Conservation (phyloP, 345 rosid genomes). For the Melaleuca alternifolia region DNA sequence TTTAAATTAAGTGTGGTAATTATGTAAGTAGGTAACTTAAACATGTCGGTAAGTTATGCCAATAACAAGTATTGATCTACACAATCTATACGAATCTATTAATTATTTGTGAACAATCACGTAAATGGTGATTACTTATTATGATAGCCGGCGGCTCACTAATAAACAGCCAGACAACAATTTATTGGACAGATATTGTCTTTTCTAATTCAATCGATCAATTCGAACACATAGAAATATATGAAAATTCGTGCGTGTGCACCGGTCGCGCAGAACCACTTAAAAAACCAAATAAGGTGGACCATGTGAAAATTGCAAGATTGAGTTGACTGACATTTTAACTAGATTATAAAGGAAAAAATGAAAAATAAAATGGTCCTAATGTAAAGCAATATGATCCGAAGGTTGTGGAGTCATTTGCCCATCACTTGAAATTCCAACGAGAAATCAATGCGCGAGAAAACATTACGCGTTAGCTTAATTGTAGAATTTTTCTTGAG, state of each 20-base stretch:
- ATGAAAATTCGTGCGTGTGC: not conserved
- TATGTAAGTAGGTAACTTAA: not conserved
- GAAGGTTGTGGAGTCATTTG: not conserved
- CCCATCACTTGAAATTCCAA: not conserved
- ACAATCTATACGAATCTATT: too few relatives aligned
- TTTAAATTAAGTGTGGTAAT: not conserved
- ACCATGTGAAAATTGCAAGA: not conserved
- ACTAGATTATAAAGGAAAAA: too few relatives aligned
- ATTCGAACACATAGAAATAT: not conserved
- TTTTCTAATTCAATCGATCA: not conserved
- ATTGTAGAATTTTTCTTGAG: not conserved
- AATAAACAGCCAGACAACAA: not conserved
- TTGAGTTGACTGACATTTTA: not conserved
- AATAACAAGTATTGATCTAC: accelerated
- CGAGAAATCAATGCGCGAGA: not conserved
- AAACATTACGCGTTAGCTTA: not conserved
- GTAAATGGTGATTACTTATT: not conserved
- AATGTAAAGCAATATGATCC: not conserved
- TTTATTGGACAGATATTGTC: not conserved
- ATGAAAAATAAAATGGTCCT: not conserved
- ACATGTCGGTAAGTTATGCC: not conserved
- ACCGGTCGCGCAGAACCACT: not conserved
- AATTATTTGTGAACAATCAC: not conserved
- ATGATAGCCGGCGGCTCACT: not conserved
- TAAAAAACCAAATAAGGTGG: not conserved